Base-by-base conservation (phyloP, 1,284 basidiomycete species). In the Irpex rosettiformis region DNA sequence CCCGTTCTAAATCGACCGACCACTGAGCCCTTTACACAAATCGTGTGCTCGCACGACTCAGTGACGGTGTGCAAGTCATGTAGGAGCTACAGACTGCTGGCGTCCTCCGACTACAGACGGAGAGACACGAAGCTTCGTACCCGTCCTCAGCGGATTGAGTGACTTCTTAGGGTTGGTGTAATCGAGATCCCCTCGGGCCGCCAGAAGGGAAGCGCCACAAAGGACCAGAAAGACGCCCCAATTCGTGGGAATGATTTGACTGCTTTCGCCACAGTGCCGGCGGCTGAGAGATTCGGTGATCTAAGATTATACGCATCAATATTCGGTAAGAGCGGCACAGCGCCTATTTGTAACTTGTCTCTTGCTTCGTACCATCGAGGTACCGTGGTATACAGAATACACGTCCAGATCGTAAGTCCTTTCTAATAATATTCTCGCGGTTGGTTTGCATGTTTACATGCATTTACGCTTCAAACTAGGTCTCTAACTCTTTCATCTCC, bases 331-430 rank as follows among this genome's bases (percentile, higher is more conserved):
- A 24, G 10, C 27, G 13, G 13, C 2, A 27, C 27, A 22, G 48
- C 48, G 48, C 21, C 48, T 51, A 51, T 27, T 28, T 28, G 48
- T 28, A 51, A 51, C 48, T 51, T 47, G 43, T 18, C 43, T 47
- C 43, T 47, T 51, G 48, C 48, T 28, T 16, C 48, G 27, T 27
- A 27, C 48, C 22, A 28, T 24, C 24, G 18, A 51, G 24, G 13
- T 6, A 28, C 43, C 18, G 11, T 47, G 3, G 18, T 47, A 18
- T 4, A 11, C 33, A 37, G 10, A 37, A 11, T 37, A 37, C 16
- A 37, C n/a, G n/a, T n/a, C n/a, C n/a, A n/a, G n/a, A n/a, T n/a
- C n/a, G n/a, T n/a, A n/a, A n/a, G n/a, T n/a, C n/a, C n/a, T n/a
- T n/a, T n/a, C n/a, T n/a, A n/a, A n/a, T n/a, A n/a, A n/a, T n/a